Evolutionary conservation across 768 basidiomycete species (phyloP), one percentile per base, ranked within the genome.

Genomic region (Chalciporus piperatus): DNA sequence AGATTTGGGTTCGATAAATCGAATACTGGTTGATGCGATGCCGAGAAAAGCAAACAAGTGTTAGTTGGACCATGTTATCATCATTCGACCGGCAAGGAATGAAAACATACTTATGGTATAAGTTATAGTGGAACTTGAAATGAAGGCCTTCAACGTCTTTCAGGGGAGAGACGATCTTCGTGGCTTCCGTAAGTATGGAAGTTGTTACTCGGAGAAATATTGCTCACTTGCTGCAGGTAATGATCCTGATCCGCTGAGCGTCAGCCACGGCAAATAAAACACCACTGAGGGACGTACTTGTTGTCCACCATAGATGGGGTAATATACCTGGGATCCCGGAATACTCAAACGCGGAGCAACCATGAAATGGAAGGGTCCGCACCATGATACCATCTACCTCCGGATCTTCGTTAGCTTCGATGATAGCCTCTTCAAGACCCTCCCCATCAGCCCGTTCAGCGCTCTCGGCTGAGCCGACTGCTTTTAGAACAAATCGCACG

Each of bases 81-180:
- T 39, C 20, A 16, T 47, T 37, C 19, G 12, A 10, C 30, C 7
- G 9, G 12, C 8, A 12, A 32, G 30, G 11, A 10, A 13, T 13
- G 30, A 10, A 32, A 32, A 13, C 82, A 48, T 58, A 96, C 94
- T 96, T 97, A 77, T 96, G 92, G 69, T 95, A 94, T 48, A 96
- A 74, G 68, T 95, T 96, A 64, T 87, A 90, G 63, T 93, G 89
- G 67, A 97, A 98, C 66, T 95, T 95, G 76, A 91, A 92, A 71
- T 99, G 84, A 47, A 99, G 77, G 3, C 97, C 96, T 71, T 99
- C 97, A 54, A 99, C 97, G 60, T 99, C 97, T 72, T 99, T 99
- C 57, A 88, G 79, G 3, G 97, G 94, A 0, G 92, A 94, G 7
- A 99, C 94, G 50, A 98, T 83, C 89, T 91, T 48, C 22, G 33